Base-by-base conservation (phyloP, 2,329 filamentous ascomycete genomes). In the Fusarium sp. region DNA sequence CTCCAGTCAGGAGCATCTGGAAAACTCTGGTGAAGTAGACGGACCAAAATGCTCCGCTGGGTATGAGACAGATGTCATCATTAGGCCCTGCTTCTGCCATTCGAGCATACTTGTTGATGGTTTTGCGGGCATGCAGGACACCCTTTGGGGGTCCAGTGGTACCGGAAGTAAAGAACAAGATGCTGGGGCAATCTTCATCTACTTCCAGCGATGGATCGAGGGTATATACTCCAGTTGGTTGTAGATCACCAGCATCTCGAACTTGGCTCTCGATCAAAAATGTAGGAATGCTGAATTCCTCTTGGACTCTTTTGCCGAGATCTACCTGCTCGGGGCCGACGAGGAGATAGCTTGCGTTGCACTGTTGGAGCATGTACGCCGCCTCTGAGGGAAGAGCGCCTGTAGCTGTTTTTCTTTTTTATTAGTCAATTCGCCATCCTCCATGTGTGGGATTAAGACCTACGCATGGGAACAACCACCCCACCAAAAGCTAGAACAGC, bases 21-120 rank as follows among this genome's bases (percentile, higher is more conserved):
- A 61, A 56, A 3, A 61, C 45, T 8, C 56, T 61, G 0, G 57
- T 61, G 30, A 56, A 61, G 30, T 61, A 61, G 4, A 61, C 30
- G 6, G 57, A 61, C 57, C 57, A 61, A 17, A 55, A 61, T 15
- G 57, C 57, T 11, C 57, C 57, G 20, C 57, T 61, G 13, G 57
- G 57, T 50, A 61, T 56, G 2, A 61, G 51, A 25, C 57, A 61
- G n/a, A 61, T 32, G 2, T 61, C 57, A 10, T 56, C 57, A 20
- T 61, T 61, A 1, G 27, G 39, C 32, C 51, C 51, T 27, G 45
- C 30, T 19, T 61, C 57, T 20, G 37, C 37, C 51, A 55, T 61
- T 2, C 41, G 48, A 54, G 56, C 56, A 59, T 59, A 59, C 35
- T 59, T 59, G 11, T 59, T 59, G 1, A 59, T 43, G 19, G 56